Evolutionary conservation across 441 rosid genomes (phyloP), one percentile per base, ranked within the genome.

Genomic region (Populus hybrid): DNA sequence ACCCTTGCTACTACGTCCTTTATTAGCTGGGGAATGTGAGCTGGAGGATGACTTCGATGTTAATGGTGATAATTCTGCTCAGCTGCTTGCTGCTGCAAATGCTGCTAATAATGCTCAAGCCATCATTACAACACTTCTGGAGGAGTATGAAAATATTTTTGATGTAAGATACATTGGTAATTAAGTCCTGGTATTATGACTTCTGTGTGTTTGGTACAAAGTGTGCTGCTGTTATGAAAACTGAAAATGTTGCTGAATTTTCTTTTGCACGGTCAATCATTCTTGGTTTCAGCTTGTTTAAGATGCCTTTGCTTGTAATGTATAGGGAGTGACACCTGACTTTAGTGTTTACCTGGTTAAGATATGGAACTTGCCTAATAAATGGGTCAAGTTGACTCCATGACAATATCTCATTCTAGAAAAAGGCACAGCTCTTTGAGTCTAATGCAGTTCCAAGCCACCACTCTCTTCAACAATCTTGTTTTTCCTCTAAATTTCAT

Each of bases 61-160:
- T 30, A 89, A 89, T 79, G 97, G 93, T 71, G 98, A 94, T 85
- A 92, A 84, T 86, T 93, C 99, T 72, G 94, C 98, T 30, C 99
- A 94, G 91, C 98, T 97, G 88, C 94, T 97, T 82, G 98, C 99
- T 89, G 99, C 99, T 79, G 98, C 99, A 71, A 97, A 88, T 87
- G 99, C 99, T 78, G 99, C 98, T 70, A 94, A 94, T 84, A 93
- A 92, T 80, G 99, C 98, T 68, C 98, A 97, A 86, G 95, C 94
- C 81, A 92, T 94, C 82, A 85, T 97, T 82, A 86, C 98, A 66
- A 87, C 89, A 69, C 93, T 97, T 78, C 76, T 97, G 80, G 99
- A 97, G 89, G 98, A 97, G 82, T 93, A 92, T 74, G 94, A 90
- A 70, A 94, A 85, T 79, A 84, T 97, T 73, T 97, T 97, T 81